These are phyloP conservation scores for Clarireedia homoeocarpa DNA, from an alignment of 2,329 filamentous ascomycete species.

Conservation along the genomic window DNA sequence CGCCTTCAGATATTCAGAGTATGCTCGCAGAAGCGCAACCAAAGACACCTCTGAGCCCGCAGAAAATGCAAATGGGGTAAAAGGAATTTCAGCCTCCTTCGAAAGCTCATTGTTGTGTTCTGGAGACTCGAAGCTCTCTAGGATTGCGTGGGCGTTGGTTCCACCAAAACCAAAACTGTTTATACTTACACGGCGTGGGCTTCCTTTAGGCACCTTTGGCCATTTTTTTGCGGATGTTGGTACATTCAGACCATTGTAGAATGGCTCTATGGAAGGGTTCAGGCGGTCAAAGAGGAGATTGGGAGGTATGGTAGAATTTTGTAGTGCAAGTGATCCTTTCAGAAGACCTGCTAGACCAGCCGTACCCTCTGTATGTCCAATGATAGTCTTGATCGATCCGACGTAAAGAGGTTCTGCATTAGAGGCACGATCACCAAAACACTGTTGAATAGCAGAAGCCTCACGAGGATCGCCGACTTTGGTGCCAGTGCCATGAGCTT, in stretches of 20 bases:
- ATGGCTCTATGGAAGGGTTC: neutral
- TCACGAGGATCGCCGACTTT: constrained; percentile 13
- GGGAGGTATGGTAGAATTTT: constrained; percentile 25
- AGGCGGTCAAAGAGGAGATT: constrained; percentile 30
- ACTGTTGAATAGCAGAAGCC: neutral
- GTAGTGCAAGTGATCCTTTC: constrained; percentile 21
- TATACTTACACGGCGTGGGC: constrained; percentile 10
- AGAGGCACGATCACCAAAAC: neutral
- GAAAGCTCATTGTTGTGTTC: neutral
- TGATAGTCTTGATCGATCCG: constrained; percentile 22
- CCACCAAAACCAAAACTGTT: constrained; percentile 18
- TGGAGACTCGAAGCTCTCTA: constrained; percentile 14
- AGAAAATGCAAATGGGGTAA: constrained; percentile 10
- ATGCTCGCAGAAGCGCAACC: constrained; percentile 3
- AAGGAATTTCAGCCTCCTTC: neutral
- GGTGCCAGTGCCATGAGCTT: constrained; percentile 27
- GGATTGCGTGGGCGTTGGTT: constrained; percentile 30
- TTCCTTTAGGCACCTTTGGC: neutral
- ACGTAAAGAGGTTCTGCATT: constrained; percentile 10
- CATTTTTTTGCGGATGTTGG: neutral
- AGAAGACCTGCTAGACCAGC: constrained; percentile 26
- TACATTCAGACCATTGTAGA: neutral
- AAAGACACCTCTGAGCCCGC: constrained; percentile 8
- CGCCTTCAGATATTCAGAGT: neutral
- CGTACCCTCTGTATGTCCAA: constrained; percentile 23